Base-by-base conservation (phyloP, 202 grass and related monocot species). In the Saccharum hybrid region DNA sequence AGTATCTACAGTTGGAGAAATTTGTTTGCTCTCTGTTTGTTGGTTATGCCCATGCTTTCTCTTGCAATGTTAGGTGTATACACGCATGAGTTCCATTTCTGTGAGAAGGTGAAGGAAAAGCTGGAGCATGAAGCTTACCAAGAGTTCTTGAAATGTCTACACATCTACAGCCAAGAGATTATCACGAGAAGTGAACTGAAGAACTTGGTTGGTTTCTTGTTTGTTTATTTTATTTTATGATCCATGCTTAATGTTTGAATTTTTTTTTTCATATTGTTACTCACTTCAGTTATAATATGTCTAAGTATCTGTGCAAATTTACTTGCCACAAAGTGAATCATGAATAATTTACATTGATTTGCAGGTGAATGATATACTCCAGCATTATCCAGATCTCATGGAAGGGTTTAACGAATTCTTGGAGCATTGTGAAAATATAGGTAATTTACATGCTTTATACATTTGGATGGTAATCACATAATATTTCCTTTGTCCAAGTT, bases 91-190 rank as follows among this genome's bases (percentile, higher is more conserved):
- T 78, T 94, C 46, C 84, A 89, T 67, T 98, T 94, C 82, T 96
- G 89, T 0, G 91, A 98, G 68, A 93, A 91, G 86, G 91, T 93
- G 21, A 94, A 94, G 85, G 96, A 94, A 66, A 98, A 91, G 72
- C 79, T 98, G 77, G 92, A 96, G 18, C 86, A 85, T 91, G 96
- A 96, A 18, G 83, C 91, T 66, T 98, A 98, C 75, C 85, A 98
- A 75, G 96, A 98, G 49, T 95, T 98, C 51, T 83, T 98, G 86
- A 98, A 98, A 93, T 98, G 96, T 31, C 89, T 98, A 88, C 74
- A 95, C 86, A 90, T 95, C 71, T 94, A 87, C 69, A 93, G 93
- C 80, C 83, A 95, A 52, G 93, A 94, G 48, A 94, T 94, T 84
- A 93, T 98, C 85, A 98, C 87, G 3, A 90, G 86, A 71, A 90